A percentile compares a stretch with the other conserved stretches of the same genome.
phyloP scores from a whole-genome alignment of 2,329 filamentous ascomycete genomes.

The Trichoderma sp. region DNA sequence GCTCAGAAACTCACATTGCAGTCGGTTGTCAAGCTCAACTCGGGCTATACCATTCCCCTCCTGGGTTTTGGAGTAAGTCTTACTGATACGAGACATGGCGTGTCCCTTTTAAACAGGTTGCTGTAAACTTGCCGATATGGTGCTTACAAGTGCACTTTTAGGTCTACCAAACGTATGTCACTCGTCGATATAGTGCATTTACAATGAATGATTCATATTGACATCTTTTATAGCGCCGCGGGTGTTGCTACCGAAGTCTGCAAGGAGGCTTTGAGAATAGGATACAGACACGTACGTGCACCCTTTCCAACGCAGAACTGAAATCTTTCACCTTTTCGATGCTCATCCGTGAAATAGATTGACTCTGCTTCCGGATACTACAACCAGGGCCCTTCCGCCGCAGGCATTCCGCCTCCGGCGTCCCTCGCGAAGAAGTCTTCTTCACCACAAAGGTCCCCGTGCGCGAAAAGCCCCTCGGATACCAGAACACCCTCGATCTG shows the following conservation, averaged over 20 bases:
- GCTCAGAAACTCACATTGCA: slow-evolving; percentile 46
- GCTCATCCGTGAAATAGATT: slow-evolving; percentile 38
- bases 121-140: neutral
- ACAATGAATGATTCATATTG: neutral
- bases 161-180: slow-evolving; percentile 55
- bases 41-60: slow-evolving; percentile 53
- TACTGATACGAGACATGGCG: too few relatives aligned
- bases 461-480: slow-evolving; percentile 46
- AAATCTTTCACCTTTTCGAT: too few relatives aligned
- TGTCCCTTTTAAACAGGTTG: neutral
- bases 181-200: neutral
- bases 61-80: slow-evolving; percentile 56
- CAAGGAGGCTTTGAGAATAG: slow-evolving; percentile 49
- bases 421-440: slow-evolving; percentile 52
- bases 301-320: neutral
- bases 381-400: slow-evolving; percentile 53
- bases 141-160: slow-evolving; percentile 29
- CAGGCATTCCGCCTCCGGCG: slow-evolving; percentile 43
- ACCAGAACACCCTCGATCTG: slow-evolving; percentile 64
- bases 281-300: slow-evolving; percentile 54
- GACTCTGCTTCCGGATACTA: slow-evolving; percentile 55
- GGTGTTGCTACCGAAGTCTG: slow-evolving; percentile 39
- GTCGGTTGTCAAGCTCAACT: slow-evolving; percentile 55
- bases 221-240: slow-evolving; percentile 30
- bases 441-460: slow-evolving; percentile 59